phyloP scores from a whole-genome alignment of 495 filamentous ascomycete species.

The Amorphotheca resinae region DNA sequence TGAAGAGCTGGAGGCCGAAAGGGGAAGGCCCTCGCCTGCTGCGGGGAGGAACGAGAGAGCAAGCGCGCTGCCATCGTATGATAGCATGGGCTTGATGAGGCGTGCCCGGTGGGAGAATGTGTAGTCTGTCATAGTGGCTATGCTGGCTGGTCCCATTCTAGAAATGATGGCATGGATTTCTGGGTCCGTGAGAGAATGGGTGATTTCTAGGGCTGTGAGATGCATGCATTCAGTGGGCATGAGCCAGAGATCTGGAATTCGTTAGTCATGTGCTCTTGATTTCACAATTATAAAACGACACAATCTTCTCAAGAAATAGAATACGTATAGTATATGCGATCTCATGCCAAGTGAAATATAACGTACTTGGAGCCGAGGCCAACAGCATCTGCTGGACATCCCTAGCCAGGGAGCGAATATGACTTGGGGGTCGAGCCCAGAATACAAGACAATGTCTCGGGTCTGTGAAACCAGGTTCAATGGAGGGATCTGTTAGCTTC shows the following conservation, averaged over 20 bases:
- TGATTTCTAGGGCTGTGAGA: slow-evolving; percentile 74
- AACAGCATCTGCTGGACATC: slow-evolving; percentile 55
- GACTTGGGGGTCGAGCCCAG: slow-evolving; percentile 71
- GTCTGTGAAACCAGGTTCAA: slow-evolving; percentile 57
- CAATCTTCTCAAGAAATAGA: not conserved
- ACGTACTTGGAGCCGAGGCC: slow-evolving; percentile 51
- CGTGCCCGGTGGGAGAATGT: slow-evolving; percentile 50
- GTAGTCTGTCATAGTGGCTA: slow-evolving; percentile 45
- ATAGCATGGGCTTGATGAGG: slow-evolving; percentile 70
- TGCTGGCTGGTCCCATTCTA: slow-evolving; percentile 30
- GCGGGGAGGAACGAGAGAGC: slow-evolving; percentile 80
- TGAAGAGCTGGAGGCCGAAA: slow-evolving; percentile 13
- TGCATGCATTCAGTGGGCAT: slow-evolving; percentile 69
- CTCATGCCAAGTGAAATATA: no score
- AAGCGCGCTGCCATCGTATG: slow-evolving; percentile 72
- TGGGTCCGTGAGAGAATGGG: slow-evolving; percentile 48
- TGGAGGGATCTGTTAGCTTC: slow-evolving; percentile 44
- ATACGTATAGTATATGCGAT: no score
- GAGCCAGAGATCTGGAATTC: slow-evolving; percentile 59
- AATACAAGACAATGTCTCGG: slow-evolving; percentile 70
- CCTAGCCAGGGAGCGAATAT: slow-evolving; percentile 49
- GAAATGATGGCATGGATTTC: slow-evolving; percentile 50
- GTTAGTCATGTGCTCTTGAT: slow-evolving; percentile 7
- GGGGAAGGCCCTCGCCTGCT: slow-evolving; percentile 35
- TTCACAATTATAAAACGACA: not conserved